Conservation (phyloP, 495 filamentous ascomycete genomes). For the Hyaloscypha hepaticicola region DNA sequence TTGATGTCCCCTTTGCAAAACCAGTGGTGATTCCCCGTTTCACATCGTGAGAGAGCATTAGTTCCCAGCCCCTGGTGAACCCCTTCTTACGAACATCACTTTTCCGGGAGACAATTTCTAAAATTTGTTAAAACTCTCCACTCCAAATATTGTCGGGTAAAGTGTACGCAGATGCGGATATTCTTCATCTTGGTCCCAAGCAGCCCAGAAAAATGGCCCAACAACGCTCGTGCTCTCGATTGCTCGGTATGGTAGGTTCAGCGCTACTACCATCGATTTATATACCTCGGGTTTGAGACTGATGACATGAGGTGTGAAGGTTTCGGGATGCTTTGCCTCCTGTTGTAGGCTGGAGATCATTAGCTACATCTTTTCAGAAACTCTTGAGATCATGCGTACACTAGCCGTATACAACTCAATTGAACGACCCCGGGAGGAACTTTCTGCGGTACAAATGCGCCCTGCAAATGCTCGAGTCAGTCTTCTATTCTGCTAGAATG, state of each 20-base stretch:
- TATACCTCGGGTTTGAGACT: constrained; percentile 43
- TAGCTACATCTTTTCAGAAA: not conserved
- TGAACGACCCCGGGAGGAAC: constrained; percentile 42
- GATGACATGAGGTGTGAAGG: constrained; percentile 48
- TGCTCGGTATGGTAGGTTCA: constrained; percentile 49
- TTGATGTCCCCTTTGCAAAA: constrained; percentile 52
- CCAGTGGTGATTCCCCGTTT: constrained; percentile 50
- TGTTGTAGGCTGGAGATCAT: constrained; percentile 45
- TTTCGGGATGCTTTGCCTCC: constrained; percentile 49
- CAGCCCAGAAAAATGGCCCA: constrained; percentile 56
- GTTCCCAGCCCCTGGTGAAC: constrained; percentile 55
- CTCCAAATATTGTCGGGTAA: not conserved
- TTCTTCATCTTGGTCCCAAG: constrained; percentile 50
- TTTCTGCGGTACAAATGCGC: constrained; percentile 45
- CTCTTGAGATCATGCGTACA: constrained; percentile 39
- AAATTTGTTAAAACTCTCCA: not conserved
- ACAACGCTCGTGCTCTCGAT: constrained; percentile 52
- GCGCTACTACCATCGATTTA: constrained; percentile 39
- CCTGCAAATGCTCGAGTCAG: constrained; percentile 36
- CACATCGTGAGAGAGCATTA: constrained; percentile 56
- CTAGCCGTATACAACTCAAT: constrained; percentile 45
- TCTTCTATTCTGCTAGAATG: not conserved
- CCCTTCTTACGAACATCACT: constrained; percentile 58
- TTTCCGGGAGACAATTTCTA: constrained; percentile 56
- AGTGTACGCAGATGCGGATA: constrained; percentile 50